Base-by-base conservation (phyloP, 140 eudicot genomes). In the Stevia rebaudiana region DNA sequence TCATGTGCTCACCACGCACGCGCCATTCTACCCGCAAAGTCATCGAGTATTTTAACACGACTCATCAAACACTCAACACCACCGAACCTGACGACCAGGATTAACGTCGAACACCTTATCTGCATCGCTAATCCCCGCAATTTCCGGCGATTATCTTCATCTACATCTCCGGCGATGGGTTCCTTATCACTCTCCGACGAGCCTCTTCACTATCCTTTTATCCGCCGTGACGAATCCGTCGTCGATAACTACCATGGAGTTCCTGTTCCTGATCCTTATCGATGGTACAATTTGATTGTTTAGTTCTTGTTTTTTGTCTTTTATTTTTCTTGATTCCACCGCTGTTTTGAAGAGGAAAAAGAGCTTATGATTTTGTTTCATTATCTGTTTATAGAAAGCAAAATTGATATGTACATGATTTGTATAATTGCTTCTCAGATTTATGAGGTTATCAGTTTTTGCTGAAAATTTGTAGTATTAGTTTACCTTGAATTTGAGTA, bases 161-260 rank as follows among this genome's bases (percentile, higher is more conserved):
- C 61, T 10, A 10, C 72, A 8, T 31, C 40, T 43, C 51, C 72
- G 35, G 6, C 56, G 19, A 91, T 88, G 96, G 91, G 87, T 24
- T 83, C 96, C 10, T 19, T 82, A 4, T 72, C 85, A 51, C 75
- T 79, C 40, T 25, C 76, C 17, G 67, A 60, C 3, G 74, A 61
- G 35, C 72, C 78, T 37, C 57, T 84, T 41, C 70, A 17, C 15
- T 91, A 91, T 51, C 96, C 96, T 0, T 15, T 61, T 2, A 64
- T 79, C 52, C 87, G 98, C 37, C 88, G 96, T 11, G 98, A 91
- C 52, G 96, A 87, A 1, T 76, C 98, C 67, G 87, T 88, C 6
- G 84, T 91, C 13, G 98, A 91, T 72, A 64, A 77, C 68, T 91
- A 91, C 76, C 96, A 85, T 57, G 98, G 96, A 53, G 84, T 84